Evolutionary conservation across 495 filamentous ascomycete genomes (phyloP).

Genomic region (Sabuloglossum arenarium): DNA sequence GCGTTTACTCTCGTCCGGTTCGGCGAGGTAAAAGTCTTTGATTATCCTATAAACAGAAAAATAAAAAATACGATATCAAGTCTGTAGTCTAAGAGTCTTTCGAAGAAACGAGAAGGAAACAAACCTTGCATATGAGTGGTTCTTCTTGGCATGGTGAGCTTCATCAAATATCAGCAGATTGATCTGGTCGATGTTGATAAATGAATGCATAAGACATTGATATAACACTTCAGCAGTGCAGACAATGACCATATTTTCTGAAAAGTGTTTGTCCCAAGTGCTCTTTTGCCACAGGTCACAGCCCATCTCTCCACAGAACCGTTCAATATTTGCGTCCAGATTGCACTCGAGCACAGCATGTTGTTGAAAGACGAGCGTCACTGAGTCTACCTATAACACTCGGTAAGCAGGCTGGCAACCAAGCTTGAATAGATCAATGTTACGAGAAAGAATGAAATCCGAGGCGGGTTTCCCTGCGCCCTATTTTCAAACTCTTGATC

Average conservation of each 20-base stretch:
- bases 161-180: constrained; percentile 93
- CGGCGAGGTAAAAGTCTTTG: constrained; percentile 54
- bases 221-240: constrained; percentile 80
- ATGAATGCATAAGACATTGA: constrained; percentile 58
- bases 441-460: constrained; percentile 73
- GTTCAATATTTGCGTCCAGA: constrained; percentile 58
- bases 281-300: constrained; percentile 41
- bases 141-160: constrained; percentile 90
- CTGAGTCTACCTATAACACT: constrained; percentile 46
- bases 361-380: constrained; percentile 84
- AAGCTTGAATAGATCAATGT: constrained; percentile 1
- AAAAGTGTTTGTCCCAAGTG: constrained; percentile 47
- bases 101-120: background rate
- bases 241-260: constrained; percentile 68
- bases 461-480: constrained; percentile 31
- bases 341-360: constrained; percentile 65
- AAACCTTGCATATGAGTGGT: constrained; percentile 68
- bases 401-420: background rate
- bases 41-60: constrained; percentile 36
- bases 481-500: constrained; percentile 60
- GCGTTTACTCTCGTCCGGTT: constrained; percentile 21
- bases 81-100: background rate
- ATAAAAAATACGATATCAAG: constrained; percentile 2
- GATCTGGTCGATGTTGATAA: constrained; percentile 62
- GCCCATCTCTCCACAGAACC: constrained; percentile 56